phyloP scores from a whole-genome alignment of 169 alveolate species.

The Ichthyophthirius multifiliis region DNA sequence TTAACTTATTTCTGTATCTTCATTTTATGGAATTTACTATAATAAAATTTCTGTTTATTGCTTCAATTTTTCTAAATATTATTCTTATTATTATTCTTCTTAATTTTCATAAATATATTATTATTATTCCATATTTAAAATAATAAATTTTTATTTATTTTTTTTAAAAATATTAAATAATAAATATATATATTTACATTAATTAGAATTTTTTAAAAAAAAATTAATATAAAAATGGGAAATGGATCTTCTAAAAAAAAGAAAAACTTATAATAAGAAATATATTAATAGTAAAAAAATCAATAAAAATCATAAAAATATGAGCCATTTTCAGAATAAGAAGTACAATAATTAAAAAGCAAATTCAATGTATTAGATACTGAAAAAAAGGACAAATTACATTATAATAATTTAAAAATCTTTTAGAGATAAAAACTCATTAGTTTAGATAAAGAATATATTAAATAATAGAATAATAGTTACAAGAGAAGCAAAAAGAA shows the following conservation, averaged over 20 bases:
- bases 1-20: background rate
- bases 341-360: constrained; percentile 6
- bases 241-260: background rate
- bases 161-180: too few relatives aligned
- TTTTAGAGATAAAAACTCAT: constrained; percentile 18
- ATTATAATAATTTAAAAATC: background rate
- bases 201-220: background rate
- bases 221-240: background rate
- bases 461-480: constrained; percentile 3
- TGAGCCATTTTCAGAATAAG: constrained; percentile 32
- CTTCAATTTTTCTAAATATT: too few relatives aligned
- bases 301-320: constrained; percentile 27
- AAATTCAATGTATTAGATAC: constrained; percentile 18
- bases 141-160: too few relatives aligned
- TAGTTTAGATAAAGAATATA: constrained; percentile 28
- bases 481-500: background rate
- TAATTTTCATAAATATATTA: too few relatives aligned
- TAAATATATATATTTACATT: too few relatives aligned
- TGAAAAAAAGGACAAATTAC: background rate
- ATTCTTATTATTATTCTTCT: too few relatives aligned
- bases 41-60: too few relatives aligned
- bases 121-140: too few relatives aligned
- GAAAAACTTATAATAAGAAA: background rate
- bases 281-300: background rate
- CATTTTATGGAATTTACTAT: too few relatives aligned